These are phyloP conservation scores for Ganoderma sinense DNA, from an alignment of 1,284 basidiomycete genomes.

Conservation along the genomic window DNA sequence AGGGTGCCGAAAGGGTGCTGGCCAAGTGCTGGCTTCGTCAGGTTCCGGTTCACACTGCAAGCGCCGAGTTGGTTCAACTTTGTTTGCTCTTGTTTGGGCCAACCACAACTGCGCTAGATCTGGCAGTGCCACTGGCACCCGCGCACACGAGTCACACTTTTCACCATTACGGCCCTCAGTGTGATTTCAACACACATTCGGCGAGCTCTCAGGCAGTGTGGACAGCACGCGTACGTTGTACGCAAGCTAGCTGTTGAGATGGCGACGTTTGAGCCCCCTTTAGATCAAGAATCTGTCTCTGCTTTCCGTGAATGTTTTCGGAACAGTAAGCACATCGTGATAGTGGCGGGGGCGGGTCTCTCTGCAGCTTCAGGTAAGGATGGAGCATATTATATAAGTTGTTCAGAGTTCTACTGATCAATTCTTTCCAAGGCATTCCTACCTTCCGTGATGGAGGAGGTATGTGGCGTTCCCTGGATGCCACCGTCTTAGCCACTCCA, in stretches of 20 bases:
- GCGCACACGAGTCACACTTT: no score
- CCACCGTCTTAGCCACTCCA: conserved; percentile 47
- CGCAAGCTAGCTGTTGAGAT: background rate
- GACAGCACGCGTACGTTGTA: no score
- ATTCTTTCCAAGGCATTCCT: conserved; percentile 1
- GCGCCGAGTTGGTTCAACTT: background rate
- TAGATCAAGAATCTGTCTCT: background rate
- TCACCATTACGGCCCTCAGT: no score
- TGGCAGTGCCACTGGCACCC: no score
- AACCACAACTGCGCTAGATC: background rate
- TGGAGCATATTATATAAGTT: background rate
- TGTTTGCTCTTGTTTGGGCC: background rate
- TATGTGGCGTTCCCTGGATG: conserved; percentile 46
- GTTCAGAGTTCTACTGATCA: no score
- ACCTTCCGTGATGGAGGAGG: conserved; percentile 39
- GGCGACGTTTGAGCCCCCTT: background rate
- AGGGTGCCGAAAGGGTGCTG: no score
- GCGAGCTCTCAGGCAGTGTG: no score
- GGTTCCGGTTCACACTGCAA: background rate
- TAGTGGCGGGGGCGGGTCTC: conserved; percentile 14
- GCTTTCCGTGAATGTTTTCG: conserved; percentile 9
- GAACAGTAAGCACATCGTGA: conserved; percentile 5
- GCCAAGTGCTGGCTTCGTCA: no score
- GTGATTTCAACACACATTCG: no score
- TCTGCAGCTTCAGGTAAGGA: conserved; percentile 12